Percentiles rank a stretch among this genome's conserved stretches.
phyloP scores from a whole-genome alignment of 441 rosid genomes.

The Aleurites moluccanus region DNA sequence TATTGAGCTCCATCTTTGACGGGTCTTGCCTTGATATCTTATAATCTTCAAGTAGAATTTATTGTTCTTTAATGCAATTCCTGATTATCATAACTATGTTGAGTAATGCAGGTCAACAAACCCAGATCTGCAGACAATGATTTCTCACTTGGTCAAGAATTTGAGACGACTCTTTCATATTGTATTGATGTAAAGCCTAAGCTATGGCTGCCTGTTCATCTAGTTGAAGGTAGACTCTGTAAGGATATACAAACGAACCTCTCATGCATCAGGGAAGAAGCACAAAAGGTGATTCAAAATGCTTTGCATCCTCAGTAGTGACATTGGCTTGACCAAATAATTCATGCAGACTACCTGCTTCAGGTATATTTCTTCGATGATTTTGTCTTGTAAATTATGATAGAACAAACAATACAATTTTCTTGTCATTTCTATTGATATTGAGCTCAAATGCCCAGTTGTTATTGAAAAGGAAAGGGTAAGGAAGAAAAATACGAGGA shows the following conservation, averaged over 20 bases:
- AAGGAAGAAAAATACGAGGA: not conserved
- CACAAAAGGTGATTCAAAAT: slow-evolving; percentile 39
- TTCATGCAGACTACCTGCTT: not conserved
- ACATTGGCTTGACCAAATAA: not conserved
- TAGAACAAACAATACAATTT: not conserved
- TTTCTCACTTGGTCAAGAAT: slow-evolving; percentile 38
- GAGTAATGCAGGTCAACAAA: slow-evolving; percentile 43
- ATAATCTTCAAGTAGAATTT: not conserved
- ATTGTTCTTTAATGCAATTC: not conserved
- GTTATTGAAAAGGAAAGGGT: not conserved
- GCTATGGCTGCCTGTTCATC: slow-evolving; percentile 67
- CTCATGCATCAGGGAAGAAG: slow-evolving; percentile 59
- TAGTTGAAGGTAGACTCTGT: slow-evolving; percentile 77
- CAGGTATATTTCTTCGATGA: not conserved
- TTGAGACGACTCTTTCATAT: slow-evolving; percentile 57
- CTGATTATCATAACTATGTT: slow-evolving; percentile 16
- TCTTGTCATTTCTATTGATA: not conserved
- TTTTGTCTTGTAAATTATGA: not conserved
- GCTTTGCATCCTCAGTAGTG: slow-evolving; percentile 23
- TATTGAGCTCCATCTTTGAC: not conserved
- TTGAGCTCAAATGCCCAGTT: slow-evolving; percentile 1
- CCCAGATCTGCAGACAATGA: slow-evolving; percentile 32
- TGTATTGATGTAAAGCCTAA: slow-evolving; percentile 70
- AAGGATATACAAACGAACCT: slow-evolving; percentile 74
- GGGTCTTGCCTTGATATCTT: not conserved